These are phyloP conservation scores for Aureobasidium melanogenum DNA, from an alignment of 2,329 filamentous ascomycete species.

Conservation along the genomic window DNA sequence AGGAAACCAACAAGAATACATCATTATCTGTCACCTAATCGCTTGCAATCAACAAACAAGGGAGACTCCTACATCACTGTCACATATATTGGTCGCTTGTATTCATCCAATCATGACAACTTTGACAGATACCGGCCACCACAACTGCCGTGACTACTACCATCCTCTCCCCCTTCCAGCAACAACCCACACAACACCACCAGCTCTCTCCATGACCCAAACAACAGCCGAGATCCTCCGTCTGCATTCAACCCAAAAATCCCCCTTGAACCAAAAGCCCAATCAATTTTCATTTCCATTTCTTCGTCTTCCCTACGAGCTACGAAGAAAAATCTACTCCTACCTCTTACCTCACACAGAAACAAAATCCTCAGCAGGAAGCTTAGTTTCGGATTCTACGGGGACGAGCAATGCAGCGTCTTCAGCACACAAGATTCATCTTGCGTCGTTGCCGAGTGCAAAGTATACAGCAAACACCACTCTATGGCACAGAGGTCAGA, in stretches of 20 bases:
- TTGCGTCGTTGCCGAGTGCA: neutral
- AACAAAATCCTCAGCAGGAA: slow-evolving; percentile 7
- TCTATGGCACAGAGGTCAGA: slow-evolving; percentile 37
- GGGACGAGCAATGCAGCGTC: neutral
- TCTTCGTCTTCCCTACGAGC: slow-evolving; percentile 34
- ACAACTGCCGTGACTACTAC: slow-evolving; percentile 30
- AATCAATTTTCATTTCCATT: slow-evolving; percentile 21
- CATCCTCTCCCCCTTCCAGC: slow-evolving; percentile 11
- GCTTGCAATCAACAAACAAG: neutral
- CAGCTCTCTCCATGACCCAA: neutral
- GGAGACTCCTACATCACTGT: too few relatives aligned
- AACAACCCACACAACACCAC: neutral
- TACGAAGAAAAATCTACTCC: slow-evolving; percentile 34
- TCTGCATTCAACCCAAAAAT: neutral
- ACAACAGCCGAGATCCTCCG: neutral
- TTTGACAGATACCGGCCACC: slow-evolving; percentile 23
- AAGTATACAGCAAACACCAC: neutral
- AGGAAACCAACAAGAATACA: neutral
- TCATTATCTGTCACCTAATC: too few relatives aligned
- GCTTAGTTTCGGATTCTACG: neutral
- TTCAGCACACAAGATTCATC: neutral
- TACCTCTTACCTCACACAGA: slow-evolving; percentile 35
- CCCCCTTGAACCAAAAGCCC: slow-evolving; percentile 8
- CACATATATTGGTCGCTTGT: too few relatives aligned
- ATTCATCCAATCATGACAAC: neutral